Evolutionary conservation across 2,329 filamentous ascomycete species (phyloP), one percentile per base, ranked within the genome.

Genomic region (Ceratocystis cacaofunesta): DNA sequence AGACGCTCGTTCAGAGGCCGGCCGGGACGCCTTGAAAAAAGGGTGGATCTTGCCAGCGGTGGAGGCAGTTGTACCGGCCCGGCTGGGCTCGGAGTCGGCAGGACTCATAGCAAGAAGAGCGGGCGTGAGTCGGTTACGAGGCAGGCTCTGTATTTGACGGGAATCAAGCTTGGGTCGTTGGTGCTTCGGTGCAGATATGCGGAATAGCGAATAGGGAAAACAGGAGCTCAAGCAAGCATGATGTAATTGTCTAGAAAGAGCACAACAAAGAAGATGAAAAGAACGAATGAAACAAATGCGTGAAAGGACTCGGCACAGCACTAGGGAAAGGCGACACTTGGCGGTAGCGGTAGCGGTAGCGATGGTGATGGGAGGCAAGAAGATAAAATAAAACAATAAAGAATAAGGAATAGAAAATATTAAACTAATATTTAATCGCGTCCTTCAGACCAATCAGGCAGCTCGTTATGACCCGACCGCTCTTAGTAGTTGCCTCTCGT

Each of bases 1-100:
- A 8, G n/a, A 46, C 5, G 63, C 36, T 8, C 55, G 63, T n/a
- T 64, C 61, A 22, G 32, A 57, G 22, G 48, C 41, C 22, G 66
- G 63, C 10, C 66, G 58, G 7, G 63, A 58, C 0, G 63, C 57
- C 50, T 65, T 65, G 66, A 67, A 67, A 30, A 67, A 67, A n/a
- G 66, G 66, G 44, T 67, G 66, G 36, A 67, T 60, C 36, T 64
- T 65, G 48, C 48, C n/a, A 3, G 30, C 22, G 28, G 50, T 12
- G 19, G 41, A n/a, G 43, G n/a, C 25, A 7, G 30, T 41, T 25
- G 36, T n/a, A 43, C 22, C 2, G 19, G 19, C 25, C 48, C 48
- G 48, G 19, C 15, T 6, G 63, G 55, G 28, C 12, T 58, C 55
- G 17, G 25, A 22, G 50, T 55, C 61, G 32, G 52, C 28, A 25